Conservation (phyloP, 225 moss, liverwort and hornwort species). For the Pleurozium schreberi region DNA sequence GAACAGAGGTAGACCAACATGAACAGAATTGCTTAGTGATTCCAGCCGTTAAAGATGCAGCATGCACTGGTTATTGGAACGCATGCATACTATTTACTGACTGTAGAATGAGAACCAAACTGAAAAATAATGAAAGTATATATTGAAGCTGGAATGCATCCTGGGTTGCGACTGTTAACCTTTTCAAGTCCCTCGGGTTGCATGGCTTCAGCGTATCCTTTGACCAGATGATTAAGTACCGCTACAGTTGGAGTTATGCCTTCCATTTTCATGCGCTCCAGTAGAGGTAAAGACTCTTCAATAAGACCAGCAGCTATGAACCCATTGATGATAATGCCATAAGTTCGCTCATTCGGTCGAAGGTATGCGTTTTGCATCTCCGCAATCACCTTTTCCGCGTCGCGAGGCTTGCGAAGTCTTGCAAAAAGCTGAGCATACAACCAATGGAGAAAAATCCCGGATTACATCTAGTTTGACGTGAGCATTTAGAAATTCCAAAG, state of each 20-base stretch:
- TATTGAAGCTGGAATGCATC: not conserved
- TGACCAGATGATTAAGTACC: constrained; percentile 69
- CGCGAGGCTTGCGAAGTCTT: constrained; percentile 48
- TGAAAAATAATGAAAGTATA: not conserved
- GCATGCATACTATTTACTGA: not conserved
- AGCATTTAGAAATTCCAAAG: not conserved
- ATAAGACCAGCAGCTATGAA: constrained; percentile 41
- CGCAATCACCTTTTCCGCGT: constrained; percentile 59
- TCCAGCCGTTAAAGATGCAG: not conserved
- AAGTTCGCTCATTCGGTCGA: constrained; percentile 84
- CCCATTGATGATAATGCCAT: constrained; percentile 69
- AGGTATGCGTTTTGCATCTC: constrained; percentile 90
- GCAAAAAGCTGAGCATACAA: constrained; percentile 50
- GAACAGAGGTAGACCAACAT: not conserved
- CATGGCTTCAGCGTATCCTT: constrained; percentile 74
- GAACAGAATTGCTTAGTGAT: not conserved
- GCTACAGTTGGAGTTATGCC: constrained; percentile 52
- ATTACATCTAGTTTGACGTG: not conserved
- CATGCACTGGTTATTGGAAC: not conserved
- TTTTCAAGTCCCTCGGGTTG: constrained; percentile 54
- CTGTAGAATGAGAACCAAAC: not conserved
- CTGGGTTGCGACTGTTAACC: constrained; percentile 13
- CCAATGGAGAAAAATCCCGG: not conserved
- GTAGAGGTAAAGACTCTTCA: constrained; percentile 40
- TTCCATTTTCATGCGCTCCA: constrained; percentile 57